Conservation (phyloP, 306 rosid genomes). For the Cucumis sativus region Cucumber_9930_V3 NC_026661.2:3185501-3186000, state of each 20-base stretch:
- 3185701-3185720: slow-evolving; percentile 73
- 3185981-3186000: background rate
- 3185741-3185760: slow-evolving; percentile 77
- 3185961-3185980: slow-evolving; percentile 6
- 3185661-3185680: slow-evolving; percentile 73
- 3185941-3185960: slow-evolving; percentile 1
- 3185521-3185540: slow-evolving; percentile 66
- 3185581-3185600: slow-evolving; percentile 38
- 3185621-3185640: slow-evolving; percentile 39
- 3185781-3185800: slow-evolving; percentile 78
- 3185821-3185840: slow-evolving; percentile 9
- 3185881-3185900: slow-evolving; percentile 93
- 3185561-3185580: slow-evolving; percentile 27
- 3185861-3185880: slow-evolving; percentile 29
- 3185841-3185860: slow-evolving; percentile 7
- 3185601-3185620: slow-evolving; percentile 39
- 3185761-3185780: slow-evolving; percentile 51
- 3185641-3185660: slow-evolving; percentile 71
- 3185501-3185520: slow-evolving; percentile 60
- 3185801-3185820: slow-evolving; percentile 24
- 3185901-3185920: slow-evolving; percentile 26
- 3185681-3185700: slow-evolving; percentile 79
- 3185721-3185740: slow-evolving; percentile 95
- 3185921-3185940: background rate
- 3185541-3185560: slow-evolving; percentile 53